phyloP scores from a whole-genome alignment of 176 grass and related monocot species.

The Ampelocalamus luodianensis region DNA sequence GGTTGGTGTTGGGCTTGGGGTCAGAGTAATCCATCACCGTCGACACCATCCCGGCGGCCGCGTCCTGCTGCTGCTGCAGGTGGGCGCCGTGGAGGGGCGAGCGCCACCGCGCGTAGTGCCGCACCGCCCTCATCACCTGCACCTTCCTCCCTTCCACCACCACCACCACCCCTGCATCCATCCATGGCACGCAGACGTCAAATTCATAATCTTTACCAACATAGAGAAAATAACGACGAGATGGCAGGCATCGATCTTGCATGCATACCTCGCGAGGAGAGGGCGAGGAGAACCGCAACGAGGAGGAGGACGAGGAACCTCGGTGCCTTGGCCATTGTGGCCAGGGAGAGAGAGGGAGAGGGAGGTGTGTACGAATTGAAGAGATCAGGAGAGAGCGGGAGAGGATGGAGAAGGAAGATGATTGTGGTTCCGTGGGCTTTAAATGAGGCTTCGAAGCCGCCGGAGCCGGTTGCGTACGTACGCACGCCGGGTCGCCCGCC shows the following conservation, averaged over 20 bases:
- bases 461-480: constrained; percentile 15
- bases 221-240: background rate
- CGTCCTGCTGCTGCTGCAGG: constrained; percentile 31
- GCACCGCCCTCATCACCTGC: constrained; percentile 27
- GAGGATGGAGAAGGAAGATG: background rate
- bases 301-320: constrained; percentile 37
- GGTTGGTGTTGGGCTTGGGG: constrained; percentile 65
- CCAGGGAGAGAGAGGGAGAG: background rate
- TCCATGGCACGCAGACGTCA: background rate
- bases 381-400: too few species aligned
- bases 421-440: constrained; percentile 40
- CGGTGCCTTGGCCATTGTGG: constrained; percentile 34
- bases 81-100: background rate
- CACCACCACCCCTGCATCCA: constrained; percentile 23
- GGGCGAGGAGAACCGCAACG: constrained; percentile 39
- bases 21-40: constrained; percentile 62
- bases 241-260: background rate
- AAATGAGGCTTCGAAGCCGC: constrained; percentile 54
- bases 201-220: background rate
- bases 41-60: constrained; percentile 33
- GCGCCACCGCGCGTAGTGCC: background rate
- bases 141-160: constrained; percentile 44
- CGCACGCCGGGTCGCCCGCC: constrained; percentile 18
- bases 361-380: background rate
- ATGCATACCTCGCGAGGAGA: constrained; percentile 40